These are phyloP conservation scores for Xylaria multiplex DNA, from an alignment of 2,329 filamentous ascomycete genomes.

Conservation along the genomic window DNA sequence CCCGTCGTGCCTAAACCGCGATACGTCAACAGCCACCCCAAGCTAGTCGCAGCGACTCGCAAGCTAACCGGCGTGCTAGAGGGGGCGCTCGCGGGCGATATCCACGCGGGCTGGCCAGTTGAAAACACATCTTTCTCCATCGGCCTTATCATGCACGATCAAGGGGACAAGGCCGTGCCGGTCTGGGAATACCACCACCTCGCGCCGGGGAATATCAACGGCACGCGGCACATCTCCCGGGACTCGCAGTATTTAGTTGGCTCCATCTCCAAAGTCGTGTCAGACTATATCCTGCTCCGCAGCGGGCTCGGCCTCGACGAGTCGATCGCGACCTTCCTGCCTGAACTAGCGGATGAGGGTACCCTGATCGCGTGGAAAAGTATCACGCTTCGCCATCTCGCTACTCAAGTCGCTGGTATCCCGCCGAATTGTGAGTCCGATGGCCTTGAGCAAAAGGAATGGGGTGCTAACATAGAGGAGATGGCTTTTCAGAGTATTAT, in stretches of 20 bases:
- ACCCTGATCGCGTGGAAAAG: conserved; percentile 4
- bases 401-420: conserved; percentile 17
- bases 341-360: not conserved
- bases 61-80: not conserved
- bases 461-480: conserved; percentile 6
- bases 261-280: conserved; percentile 13
- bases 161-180: conserved; percentile 8
- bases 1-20: conserved; percentile 6
- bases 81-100: conserved; percentile 7
- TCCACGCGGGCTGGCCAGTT: conserved; percentile 5
- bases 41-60: not conserved
- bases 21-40: not conserved
- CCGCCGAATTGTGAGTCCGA: conserved; percentile 15
- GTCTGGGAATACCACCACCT: conserved; percentile 24
- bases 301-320: conserved; percentile 12
- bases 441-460: not conserved
- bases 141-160: conserved; percentile 5
- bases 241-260: conserved; percentile 22
- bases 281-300: conserved; percentile 21
- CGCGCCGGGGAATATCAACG: not conserved
- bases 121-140: conserved; percentile 17
- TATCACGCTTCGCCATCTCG: conserved; percentile 15
- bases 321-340: conserved; percentile 3
- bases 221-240: conserved; percentile 5
- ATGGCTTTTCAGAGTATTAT: conserved; percentile 26